A percentile compares a stretch with the other conserved stretches of the same genome.
Evolutionary conservation across 495 filamentous ascomycete genomes (phyloP).

Genomic region (Filosporella fistucella): DNA sequence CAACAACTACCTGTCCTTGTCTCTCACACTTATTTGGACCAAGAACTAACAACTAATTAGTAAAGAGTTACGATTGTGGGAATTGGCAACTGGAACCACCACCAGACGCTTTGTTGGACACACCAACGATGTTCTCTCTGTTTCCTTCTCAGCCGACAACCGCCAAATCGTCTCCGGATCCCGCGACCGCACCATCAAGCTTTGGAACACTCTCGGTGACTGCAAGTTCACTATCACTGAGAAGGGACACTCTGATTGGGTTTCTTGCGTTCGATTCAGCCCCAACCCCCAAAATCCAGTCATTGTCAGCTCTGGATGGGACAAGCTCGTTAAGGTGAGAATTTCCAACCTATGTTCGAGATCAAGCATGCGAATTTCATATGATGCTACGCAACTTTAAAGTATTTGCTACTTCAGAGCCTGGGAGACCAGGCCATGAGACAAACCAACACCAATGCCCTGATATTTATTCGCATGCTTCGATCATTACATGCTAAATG

Average conservation of each 20-base stretch:
- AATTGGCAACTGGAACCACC: conserved; percentile 92
- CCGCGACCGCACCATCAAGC: conserved; percentile 97
- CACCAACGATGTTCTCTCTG: conserved; percentile 98
- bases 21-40: too few species aligned
- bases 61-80: conserved; percentile 99
- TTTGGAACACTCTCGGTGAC: conserved; percentile 99
- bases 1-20: too few species aligned
- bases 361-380: conserved; percentile 24
- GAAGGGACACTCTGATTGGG: conserved; percentile 99
- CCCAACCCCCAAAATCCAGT: conserved; percentile 99
- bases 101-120: conserved; percentile 98
- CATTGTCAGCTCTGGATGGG: conserved; percentile 98
- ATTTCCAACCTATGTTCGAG: conserved; percentile 1
- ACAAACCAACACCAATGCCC: conserved; percentile 84
- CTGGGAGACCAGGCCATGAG: conserved; percentile 78
- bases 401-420: conserved; percentile 99
- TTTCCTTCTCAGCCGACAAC: conserved; percentile 99
- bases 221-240: conserved; percentile 99
- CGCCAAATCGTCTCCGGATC: conserved; percentile 99
- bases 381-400: conserved; percentile 83
- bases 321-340: conserved; percentile 99
- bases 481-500: conserved; percentile 18
- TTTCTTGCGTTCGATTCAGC: conserved; percentile 98
- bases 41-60: too few species aligned
- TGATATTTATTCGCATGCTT: conserved; percentile 53